Percentiles rank a stretch among this genome's conserved stretches.
phyloP scores from a whole-genome alignment of 2,329 filamentous ascomycete genomes.

The Sphaerostilbella broomeana region DNA sequence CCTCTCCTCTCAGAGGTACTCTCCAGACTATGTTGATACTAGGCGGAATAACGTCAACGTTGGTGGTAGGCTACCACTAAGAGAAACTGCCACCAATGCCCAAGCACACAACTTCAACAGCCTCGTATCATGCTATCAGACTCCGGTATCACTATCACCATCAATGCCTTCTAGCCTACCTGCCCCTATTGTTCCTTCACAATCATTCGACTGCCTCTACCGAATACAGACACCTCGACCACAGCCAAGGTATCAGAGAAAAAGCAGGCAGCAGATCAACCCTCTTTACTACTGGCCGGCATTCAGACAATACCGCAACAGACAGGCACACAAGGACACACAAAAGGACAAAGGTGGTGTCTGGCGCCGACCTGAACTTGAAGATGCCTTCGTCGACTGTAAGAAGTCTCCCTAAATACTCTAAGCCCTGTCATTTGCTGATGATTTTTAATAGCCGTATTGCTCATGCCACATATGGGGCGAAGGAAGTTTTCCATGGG shows the following conservation, averaged over 20 bases:
- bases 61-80: slow-evolving; percentile 39
- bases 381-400: slow-evolving; percentile 64
- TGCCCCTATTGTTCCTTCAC: slow-evolving; percentile 45
- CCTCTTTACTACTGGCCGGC: slow-evolving; percentile 56
- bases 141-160: slow-evolving; percentile 35
- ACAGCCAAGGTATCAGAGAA: slow-evolving; percentile 30
- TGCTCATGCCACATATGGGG: slow-evolving; percentile 60
- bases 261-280: slow-evolving; percentile 39
- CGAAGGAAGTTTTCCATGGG: slow-evolving; percentile 60
- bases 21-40: slow-evolving; percentile 41
- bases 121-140: slow-evolving; percentile 39
- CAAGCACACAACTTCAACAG: slow-evolving; percentile 38
- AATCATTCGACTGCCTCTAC: slow-evolving; percentile 38
- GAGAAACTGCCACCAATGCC: slow-evolving; percentile 47
- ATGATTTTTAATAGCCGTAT: slow-evolving; percentile 43
- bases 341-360: slow-evolving; percentile 55
- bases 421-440: slow-evolving; percentile 13
- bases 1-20: slow-evolving; percentile 43
- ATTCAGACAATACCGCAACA: slow-evolving; percentile 59
- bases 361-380: slow-evolving; percentile 46
- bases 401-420: slow-evolving; percentile 22
- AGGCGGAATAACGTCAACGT: slow-evolving; percentile 34
- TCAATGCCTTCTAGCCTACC: slow-evolving; percentile 43
- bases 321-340: slow-evolving; percentile 57
- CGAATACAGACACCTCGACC: slow-evolving; percentile 32